phyloP scores from a whole-genome alignment of 495 filamentous ascomycete genomes.

The Podospora appendiculata region DNA sequence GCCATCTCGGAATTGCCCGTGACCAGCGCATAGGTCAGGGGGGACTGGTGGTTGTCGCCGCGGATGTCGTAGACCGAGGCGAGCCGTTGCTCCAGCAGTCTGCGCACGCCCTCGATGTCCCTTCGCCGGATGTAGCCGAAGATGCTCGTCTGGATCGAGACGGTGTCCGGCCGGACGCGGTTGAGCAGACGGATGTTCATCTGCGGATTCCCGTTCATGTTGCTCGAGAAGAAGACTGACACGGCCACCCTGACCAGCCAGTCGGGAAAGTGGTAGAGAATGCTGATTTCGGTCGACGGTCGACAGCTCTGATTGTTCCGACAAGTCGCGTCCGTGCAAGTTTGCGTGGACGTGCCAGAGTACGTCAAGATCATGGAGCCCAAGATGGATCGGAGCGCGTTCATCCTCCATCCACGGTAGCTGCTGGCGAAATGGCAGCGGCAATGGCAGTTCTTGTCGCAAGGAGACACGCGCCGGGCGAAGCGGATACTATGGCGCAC shows the following conservation, averaged over 20 bases:
- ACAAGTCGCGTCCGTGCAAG: neutral
- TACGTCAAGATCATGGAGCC: constrained; percentile 1
- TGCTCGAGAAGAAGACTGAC: constrained; percentile 4
- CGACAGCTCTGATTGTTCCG: neutral
- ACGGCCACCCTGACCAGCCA: neutral
- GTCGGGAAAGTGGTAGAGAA: neutral
- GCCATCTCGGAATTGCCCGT: neutral
- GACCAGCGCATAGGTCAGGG: neutral
- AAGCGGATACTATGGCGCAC: neutral
- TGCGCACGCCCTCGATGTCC: neutral
- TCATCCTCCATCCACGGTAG: neutral
- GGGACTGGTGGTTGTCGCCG: neutral
- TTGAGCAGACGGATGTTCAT: constrained; percentile 3
- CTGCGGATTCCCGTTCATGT: constrained; percentile 5
- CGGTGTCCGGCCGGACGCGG: neutral
- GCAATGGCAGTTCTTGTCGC: neutral
- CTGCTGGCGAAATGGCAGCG: neutral
- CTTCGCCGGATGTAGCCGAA: neutral
- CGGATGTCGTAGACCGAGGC: constrained; percentile 2
- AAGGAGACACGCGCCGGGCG: neutral
- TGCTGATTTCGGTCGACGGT: neutral
- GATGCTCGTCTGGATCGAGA: neutral
- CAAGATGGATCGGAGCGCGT: neutral
- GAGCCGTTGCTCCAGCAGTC: neutral
- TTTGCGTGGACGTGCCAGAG: neutral